These are phyloP conservation scores for Posidonia australis DNA, from an alignment of 106 monocot species.

Conservation along the genomic window DNA sequence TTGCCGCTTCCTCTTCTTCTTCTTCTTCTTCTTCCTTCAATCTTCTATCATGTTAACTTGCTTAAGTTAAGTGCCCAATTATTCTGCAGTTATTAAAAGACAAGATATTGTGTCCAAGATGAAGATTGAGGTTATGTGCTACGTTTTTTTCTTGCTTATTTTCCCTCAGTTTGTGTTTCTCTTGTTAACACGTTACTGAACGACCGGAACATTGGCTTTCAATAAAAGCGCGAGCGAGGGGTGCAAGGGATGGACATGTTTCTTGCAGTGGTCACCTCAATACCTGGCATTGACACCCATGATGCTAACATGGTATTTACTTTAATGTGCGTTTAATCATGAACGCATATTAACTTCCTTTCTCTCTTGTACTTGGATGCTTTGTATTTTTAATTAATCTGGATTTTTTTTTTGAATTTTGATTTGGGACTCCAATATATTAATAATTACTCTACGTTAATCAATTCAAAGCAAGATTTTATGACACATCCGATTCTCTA, in stretches of 20 bases:
- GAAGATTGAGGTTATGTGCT: constrained; percentile 17
- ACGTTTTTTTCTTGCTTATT: background rate
- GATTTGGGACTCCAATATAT: background rate
- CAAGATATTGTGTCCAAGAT: constrained; percentile 19
- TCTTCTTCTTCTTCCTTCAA: background rate
- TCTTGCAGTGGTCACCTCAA: constrained; percentile 18
- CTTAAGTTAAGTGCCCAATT: background rate
- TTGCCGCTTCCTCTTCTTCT: background rate
- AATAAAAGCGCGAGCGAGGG: constrained; percentile 10
- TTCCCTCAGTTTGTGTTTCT: background rate
- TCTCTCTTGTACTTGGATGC: too few relatives aligned
- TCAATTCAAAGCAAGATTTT: background rate
- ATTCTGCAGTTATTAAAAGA: constrained; percentile 17
- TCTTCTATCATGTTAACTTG: background rate
- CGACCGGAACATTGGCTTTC: background rate
- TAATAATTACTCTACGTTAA: background rate
- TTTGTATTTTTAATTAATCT: too few relatives aligned
- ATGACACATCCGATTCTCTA: background rate
- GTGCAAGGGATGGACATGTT: constrained; percentile 24
- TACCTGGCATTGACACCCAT: constrained; percentile 25
- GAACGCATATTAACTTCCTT: background rate
- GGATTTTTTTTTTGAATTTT: too few relatives aligned
- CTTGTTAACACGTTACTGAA: background rate
- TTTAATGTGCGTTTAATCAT: too few relatives aligned
- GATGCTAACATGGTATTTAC: constrained; percentile 21